phyloP scores from a whole-genome alignment of 495 filamentous ascomycete genomes.

The Acidomyces sp. region DNA sequence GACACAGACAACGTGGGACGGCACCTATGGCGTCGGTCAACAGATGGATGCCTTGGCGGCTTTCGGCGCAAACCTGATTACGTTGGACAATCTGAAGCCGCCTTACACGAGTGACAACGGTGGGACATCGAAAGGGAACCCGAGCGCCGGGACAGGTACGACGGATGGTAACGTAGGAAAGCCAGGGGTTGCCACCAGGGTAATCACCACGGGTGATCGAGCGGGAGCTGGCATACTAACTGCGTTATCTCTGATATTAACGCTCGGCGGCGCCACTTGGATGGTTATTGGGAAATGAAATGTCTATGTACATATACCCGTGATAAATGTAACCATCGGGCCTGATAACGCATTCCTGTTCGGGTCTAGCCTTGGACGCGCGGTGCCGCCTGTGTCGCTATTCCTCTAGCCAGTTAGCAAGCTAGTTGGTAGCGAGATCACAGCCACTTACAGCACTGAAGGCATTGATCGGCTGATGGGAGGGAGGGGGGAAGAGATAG shows the following conservation, averaged over 20 bases:
- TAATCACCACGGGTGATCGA: conserved; percentile 29
- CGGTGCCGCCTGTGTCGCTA: no score
- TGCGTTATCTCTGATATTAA: conserved; percentile 22
- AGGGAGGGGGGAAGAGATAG: no score
- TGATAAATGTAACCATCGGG: no score
- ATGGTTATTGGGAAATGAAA: no score
- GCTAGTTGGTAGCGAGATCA: no score
- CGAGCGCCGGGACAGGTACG: conserved; percentile 26
- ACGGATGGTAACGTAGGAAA: no score
- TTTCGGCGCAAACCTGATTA: conserved; percentile 39
- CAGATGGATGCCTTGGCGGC: conserved; percentile 61
- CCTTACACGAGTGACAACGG: conserved; percentile 27
- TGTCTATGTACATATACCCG: no score
- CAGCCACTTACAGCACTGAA: no score
- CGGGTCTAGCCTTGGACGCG: no score
- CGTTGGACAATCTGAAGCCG: conserved; percentile 31
- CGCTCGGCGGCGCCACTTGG: conserved; percentile 28
- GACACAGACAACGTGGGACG: conserved; percentile 30
- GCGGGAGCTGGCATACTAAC: conserved; percentile 31
- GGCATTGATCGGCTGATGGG: no score
- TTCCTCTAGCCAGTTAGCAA: no score
- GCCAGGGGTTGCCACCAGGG: conserved; percentile 4
- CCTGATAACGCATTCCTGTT: no score
- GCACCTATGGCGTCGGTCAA: conserved; percentile 41
- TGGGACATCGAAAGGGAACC: conserved; percentile 27